Conservation (phyloP, 106 monocot genomes). For the Dendrobium catenatum region DNA sequence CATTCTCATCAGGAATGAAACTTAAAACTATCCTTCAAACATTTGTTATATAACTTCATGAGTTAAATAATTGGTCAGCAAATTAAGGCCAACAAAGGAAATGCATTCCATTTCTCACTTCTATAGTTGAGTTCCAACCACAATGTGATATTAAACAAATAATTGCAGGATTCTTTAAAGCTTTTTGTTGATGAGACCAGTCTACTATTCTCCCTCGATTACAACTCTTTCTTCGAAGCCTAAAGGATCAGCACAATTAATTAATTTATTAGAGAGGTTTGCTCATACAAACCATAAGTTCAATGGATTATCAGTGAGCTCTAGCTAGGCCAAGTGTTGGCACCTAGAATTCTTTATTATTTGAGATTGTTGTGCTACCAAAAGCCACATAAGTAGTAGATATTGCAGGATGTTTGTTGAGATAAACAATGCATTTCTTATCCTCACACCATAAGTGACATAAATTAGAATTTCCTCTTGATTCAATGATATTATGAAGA, state of each 20-base stretch:
- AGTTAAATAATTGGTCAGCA: constrained; percentile 23
- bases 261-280: no score
- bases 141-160: no score
- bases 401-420: constrained; percentile 6
- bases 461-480: background rate
- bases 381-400: constrained; percentile 33
- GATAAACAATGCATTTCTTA: constrained; percentile 12
- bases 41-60: constrained; percentile 23
- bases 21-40: constrained; percentile 16
- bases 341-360: constrained; percentile 13
- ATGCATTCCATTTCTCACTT: constrained; percentile 25
- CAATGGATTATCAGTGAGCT: background rate
- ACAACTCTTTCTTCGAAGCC: background rate
- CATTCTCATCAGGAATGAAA: background rate
- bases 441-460: constrained; percentile 28
- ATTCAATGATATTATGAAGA: background rate
- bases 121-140: constrained; percentile 30
- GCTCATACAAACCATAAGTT: no score
- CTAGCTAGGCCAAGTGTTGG: constrained; percentile 18
- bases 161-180: no score
- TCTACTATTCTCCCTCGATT: constrained; percentile 15
- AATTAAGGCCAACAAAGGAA: constrained; percentile 40
- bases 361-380: constrained; percentile 22
- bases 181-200: constrained; percentile 21
- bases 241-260: no score